phyloP scores from a whole-genome alignment of 2,329 filamentous ascomycete genomes.

The Hymenoscyphus infarciens region DNA sequence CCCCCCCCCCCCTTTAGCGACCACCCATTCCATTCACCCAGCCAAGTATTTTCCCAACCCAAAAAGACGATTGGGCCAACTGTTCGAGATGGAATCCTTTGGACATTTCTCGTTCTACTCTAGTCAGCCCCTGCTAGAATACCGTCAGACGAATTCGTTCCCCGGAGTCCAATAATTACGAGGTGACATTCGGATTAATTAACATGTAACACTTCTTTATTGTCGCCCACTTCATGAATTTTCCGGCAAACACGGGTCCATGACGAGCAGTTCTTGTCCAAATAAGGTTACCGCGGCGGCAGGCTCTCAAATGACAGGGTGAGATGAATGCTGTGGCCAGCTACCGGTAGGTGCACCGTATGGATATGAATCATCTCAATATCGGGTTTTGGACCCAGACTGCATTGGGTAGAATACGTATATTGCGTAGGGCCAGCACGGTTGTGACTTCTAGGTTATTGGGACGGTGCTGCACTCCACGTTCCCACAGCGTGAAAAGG shows the following conservation, averaged over 20 bases:
- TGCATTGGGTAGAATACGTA: not conserved
- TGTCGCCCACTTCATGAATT: not conserved
- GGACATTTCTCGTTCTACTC: no score
- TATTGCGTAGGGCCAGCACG: not conserved
- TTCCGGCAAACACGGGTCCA: not conserved
- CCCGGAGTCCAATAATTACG: slow-evolving; percentile 12
- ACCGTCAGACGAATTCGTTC: slow-evolving; percentile 12
- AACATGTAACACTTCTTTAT: not conserved
- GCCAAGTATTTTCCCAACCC: not conserved
- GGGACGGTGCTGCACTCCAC: not conserved
- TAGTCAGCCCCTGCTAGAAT: slow-evolving; percentile 8
- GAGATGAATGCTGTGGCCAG: not conserved
- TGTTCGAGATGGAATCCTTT: slow-evolving; percentile 13
- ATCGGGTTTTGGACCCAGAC: not conserved
- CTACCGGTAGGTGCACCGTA: not conserved
- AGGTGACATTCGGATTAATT: slow-evolving; percentile 19
- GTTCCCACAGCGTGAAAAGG: slow-evolving; percentile 5
- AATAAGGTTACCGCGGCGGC: slow-evolving; percentile 1
- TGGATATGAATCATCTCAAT: slow-evolving; percentile 1
- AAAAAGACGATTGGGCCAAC: slow-evolving; percentile 7
- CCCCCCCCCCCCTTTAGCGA: slow-evolving; percentile 13
- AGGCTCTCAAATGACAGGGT: not conserved
- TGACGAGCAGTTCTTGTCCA: not conserved
- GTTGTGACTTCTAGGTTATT: not conserved
- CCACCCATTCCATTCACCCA: slow-evolving; percentile 3